Base-by-base conservation (phyloP, 148 eudicot species). In the Camellia sinensis region DNA sequence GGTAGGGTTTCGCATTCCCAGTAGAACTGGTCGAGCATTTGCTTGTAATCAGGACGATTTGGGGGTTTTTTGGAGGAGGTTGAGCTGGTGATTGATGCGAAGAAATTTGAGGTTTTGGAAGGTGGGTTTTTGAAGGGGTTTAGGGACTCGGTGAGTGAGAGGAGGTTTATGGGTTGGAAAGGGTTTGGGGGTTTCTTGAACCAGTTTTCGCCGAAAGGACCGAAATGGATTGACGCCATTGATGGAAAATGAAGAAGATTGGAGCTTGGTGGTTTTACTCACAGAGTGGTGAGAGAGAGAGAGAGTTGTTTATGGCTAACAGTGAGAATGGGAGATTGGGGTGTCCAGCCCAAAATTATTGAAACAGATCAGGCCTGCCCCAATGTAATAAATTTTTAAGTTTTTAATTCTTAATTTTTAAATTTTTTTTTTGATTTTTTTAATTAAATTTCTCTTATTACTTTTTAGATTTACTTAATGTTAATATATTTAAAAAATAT, bases 1-100 rank as follows among this genome's bases (percentile, higher is more conserved):
- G 98, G 98, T 11, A 79, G 61, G 81, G 87, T 91, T 77, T 92
- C 97, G 52, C 89, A 85, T 84, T 94, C 98, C 97, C 97, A 92
- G 85, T 85, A 92, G 73, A 80, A 94, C 67, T 91, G 94, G 69
- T 94, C 94, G 45, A 94, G 81, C 93, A 94, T 89, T 84, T 85
- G 69, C 66, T 48, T 73, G 86, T 91, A 88, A n/a, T 80, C n/a
- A 18, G 87, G 85, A 29, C 65, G 6, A 14, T 73, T 18, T 43
- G 83, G 19, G 84, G 86, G 84, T 7, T 72, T 72, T 54, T 73
- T 78, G 44, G 85, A 45, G 37, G 81, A 15, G 53, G 37, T 56
- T 13, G 93, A 88, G 75, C 82, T 74, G 64, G 95, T 82, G 10
- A 90, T 11, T 64, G 90, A 86, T 3, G 92, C 87, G 76, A 91